These are phyloP conservation scores for Withania somnifera DNA, from an alignment of 305 asterid species.

Conservation along the genomic window DNA sequence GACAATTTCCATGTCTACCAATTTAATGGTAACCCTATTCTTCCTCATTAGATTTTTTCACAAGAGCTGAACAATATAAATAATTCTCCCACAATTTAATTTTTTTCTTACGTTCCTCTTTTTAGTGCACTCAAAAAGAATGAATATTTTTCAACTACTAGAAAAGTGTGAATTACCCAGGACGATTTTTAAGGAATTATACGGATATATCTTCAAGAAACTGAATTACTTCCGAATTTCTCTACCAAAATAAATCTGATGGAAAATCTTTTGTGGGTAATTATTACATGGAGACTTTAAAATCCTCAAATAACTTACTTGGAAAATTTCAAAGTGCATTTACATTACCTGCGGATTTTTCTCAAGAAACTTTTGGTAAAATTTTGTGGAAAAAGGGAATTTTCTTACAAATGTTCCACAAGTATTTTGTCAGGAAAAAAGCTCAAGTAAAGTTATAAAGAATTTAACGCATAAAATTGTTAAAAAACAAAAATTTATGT, in stretches of 20 bases:
- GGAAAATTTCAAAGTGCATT: background rate
- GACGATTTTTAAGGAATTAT: background rate
- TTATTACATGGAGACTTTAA: background rate
- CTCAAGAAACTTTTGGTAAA: background rate
- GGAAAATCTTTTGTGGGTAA: background rate
- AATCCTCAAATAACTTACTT: background rate
- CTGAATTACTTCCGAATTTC: background rate
- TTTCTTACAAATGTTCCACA: too few relatives aligned
- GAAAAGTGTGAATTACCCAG: background rate
- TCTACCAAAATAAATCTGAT: background rate
- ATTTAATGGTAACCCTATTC: background rate
- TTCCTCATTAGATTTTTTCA: background rate
- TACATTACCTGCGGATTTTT: background rate
- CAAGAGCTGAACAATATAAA: background rate
- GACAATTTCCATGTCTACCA: background rate
- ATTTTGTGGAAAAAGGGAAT: background rate
- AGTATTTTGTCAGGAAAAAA: too few relatives aligned
- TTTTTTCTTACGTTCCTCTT: too few relatives aligned
- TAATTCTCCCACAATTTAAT: too few relatives aligned
- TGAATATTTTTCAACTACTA: too few relatives aligned
- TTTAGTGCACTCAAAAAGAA: too few relatives aligned
- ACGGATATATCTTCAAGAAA: background rate
- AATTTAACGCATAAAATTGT: background rate
- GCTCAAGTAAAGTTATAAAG: too few relatives aligned
- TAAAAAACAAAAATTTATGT: background rate